Evolutionary conservation across 179 eudicot genomes (phyloP).

Genomic region (Sideroxylon spinosum): DNA sequence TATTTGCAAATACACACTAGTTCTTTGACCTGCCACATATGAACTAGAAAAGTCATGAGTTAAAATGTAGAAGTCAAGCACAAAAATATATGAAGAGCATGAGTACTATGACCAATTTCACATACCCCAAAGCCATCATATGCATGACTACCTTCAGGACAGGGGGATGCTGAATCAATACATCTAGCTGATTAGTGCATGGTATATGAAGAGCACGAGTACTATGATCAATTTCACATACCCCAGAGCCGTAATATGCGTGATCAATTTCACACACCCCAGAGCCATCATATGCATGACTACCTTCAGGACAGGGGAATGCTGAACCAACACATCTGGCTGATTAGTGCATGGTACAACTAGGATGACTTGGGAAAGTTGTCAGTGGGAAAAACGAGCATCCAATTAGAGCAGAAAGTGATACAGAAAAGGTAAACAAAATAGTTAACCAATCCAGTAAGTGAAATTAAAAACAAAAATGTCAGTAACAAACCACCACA

Average conservation of each 20-base stretch:
- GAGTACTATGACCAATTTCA: neutral
- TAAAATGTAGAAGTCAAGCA: neutral
- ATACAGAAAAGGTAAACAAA: neutral
- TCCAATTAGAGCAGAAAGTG: neutral
- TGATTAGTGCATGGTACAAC: conserved; percentile 7
- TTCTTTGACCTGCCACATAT: conserved; percentile 23
- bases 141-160: too few relatives aligned
- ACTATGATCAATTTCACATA: neutral
- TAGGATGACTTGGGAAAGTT: neutral
- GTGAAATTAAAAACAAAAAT: neutral
- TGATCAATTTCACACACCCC: conserved; percentile 8
- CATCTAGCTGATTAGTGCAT: conserved; percentile 8
- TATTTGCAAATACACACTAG: neutral
- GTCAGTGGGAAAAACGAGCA: neutral
- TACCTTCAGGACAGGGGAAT: neutral
- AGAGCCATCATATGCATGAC: neutral
- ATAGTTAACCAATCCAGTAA: conserved; percentile 1
- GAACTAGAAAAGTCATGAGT: conserved; percentile 14
- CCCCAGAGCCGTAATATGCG: conserved; percentile 12
- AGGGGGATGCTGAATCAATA: neutral
- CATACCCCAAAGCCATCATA: conserved; percentile 13
- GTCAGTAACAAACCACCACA: conserved; percentile 10
- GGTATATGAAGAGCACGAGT: neutral
- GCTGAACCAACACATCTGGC: conserved; percentile 1
- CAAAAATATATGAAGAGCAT: neutral